These are phyloP conservation scores for Auricularia cornea DNA, from an alignment of 768 basidiomycete genomes.

Conservation along the genomic window DNA sequence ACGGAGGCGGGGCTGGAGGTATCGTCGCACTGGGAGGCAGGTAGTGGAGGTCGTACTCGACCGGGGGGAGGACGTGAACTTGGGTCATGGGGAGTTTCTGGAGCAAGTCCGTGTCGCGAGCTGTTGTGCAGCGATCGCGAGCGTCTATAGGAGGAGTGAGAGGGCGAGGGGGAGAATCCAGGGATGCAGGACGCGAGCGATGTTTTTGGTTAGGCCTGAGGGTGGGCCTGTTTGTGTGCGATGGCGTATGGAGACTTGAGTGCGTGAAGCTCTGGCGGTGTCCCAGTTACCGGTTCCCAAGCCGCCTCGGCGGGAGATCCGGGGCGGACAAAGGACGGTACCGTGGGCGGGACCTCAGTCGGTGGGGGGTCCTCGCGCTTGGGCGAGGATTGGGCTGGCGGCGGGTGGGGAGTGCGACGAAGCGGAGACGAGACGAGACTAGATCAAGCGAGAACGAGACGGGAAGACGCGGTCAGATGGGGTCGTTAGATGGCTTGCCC, in stretches of 20 bases:
- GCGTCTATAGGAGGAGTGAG: neutral
- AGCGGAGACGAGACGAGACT: neutral
- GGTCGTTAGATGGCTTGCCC: neutral
- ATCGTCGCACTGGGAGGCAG: neutral
- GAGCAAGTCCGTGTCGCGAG: neutral
- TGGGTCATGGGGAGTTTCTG: neutral
- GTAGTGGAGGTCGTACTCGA: neutral
- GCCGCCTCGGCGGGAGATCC: neutral
- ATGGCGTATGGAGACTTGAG: neutral
- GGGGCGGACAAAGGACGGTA: slow-evolving; percentile 2
- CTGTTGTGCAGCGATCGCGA: neutral
- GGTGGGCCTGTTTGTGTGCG: neutral
- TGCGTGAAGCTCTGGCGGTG: neutral
- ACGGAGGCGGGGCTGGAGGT: neutral
- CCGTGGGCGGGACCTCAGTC: neutral
- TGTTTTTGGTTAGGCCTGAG: neutral
- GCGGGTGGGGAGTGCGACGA: neutral
- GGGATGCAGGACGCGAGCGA: neutral
- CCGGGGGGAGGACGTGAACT: neutral
- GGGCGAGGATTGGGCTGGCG: neutral
- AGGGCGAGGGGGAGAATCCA: neutral
- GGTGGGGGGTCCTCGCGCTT: neutral
- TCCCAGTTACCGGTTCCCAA: slow-evolving; percentile 1
- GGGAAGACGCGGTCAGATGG: neutral
- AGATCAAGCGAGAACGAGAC: neutral